A percentile compares a stretch with the other conserved stretches of the same genome.
These are phyloP conservation scores for Gonapodya prolifera DNA, from an alignment of 192 early-diverging fungal genomes.

Conservation along the genomic window DNA sequence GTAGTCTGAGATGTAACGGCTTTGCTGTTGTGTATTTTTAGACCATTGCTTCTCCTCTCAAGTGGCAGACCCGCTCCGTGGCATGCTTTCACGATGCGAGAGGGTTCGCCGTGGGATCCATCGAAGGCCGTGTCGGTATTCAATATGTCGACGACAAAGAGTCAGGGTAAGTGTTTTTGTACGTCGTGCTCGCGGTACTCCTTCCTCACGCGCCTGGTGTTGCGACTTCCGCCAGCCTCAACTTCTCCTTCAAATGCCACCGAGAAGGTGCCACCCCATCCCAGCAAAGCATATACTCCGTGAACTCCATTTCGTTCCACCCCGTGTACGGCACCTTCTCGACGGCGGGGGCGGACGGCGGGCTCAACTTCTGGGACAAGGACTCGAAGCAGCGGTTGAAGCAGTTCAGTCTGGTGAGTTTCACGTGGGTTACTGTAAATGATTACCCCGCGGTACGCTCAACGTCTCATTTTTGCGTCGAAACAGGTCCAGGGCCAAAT, in stretches of 20 bases:
- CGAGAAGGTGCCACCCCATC: too few species aligned
- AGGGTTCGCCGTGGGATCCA: constrained; percentile 82
- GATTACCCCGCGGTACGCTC: too few species aligned
- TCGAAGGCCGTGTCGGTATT: constrained; percentile 89
- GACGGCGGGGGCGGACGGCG: constrained; percentile 76
- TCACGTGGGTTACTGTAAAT: too few species aligned
- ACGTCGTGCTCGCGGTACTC: too few species aligned
- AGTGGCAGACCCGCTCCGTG: constrained; percentile 74
- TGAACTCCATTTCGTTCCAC: constrained; percentile 53
- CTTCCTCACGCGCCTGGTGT: too few species aligned
- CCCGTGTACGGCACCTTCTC: constrained; percentile 78
- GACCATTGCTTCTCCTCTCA: constrained; percentile 33
- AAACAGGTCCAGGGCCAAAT: too few species aligned
- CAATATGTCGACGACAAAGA: constrained; percentile 84
- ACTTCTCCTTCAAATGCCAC: constrained; percentile 94
- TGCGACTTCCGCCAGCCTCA: too few species aligned
- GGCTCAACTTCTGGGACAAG: constrained; percentile 90
- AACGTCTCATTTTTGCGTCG: too few species aligned
- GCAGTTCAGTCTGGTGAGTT: constrained; percentile 44
- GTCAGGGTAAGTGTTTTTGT: too few species aligned
- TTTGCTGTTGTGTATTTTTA: neutral
- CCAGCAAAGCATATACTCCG: constrained; percentile 46
- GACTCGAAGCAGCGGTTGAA: constrained; percentile 79
- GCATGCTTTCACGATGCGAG: constrained; percentile 64
- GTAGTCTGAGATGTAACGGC: too few species aligned